Base-by-base conservation (phyloP, 345 rosid genomes). In the Ricinus communis region DNA sequence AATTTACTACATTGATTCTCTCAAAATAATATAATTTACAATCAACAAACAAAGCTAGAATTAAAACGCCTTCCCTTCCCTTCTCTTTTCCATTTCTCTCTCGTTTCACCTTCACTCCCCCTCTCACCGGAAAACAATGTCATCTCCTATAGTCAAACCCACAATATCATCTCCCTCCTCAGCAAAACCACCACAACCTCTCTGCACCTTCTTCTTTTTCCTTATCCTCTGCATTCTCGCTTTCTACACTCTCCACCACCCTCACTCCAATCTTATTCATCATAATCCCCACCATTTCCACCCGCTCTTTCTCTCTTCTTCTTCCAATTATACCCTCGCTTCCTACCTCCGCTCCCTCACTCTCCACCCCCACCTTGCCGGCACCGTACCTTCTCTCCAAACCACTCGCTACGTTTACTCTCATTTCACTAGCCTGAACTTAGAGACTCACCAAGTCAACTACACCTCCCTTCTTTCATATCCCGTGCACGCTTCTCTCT, bases 341-440 rank as follows among this genome's bases (percentile, higher is more conserved):
- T 69, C 91, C 25, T 87, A 95, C 87, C 99, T 90, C 79, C 96
- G 86, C 61, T 71, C 80, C 61, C 90, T 95, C 80, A 92, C 97
- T 13, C 81, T 58, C 52, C 93, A 71, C 70, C 88, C 95, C 31
- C 98, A 94, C 78, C 87, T 94, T 74, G 98, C 97, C 55, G 97
- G 98, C 50, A 94, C 97, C 1, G 53, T 74, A 9, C 85, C 87
- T 60, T 85, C 96, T 27, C 69, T 78, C 24, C 85, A 82, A 70
- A 83, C 96, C 1, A 72, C 74, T 66, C 68, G 59, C 60, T 87
- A 85, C 83, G 96, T 91, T 45, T 28, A 51, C 36, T 72, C 89
- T 65, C 97, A 90, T 76, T 89, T 95, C 85, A 57, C 76, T 53
- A 71, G 68, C 71, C 83, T 88, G 64, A 81, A 83, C 24, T 81